Base-by-base conservation (phyloP, 106 monocot genomes). In the Hemerocallis citrina region DNA sequence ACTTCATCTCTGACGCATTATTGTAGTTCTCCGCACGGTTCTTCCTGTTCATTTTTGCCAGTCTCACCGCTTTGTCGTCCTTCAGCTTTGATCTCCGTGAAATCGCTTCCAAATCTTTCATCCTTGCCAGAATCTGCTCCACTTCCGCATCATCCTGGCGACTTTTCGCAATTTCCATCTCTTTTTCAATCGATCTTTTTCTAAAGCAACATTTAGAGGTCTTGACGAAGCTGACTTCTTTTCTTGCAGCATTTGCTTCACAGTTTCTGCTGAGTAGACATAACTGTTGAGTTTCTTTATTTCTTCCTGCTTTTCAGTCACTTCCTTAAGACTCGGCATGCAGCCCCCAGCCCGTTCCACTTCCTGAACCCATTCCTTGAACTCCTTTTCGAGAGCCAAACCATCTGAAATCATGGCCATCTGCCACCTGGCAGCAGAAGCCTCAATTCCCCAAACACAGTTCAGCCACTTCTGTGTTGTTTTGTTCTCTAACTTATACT, bases 21-120 rank as follows among this genome's bases (percentile, higher is more conserved):
- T 70, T 82, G 62, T 89, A 94, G 72, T 94, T 94, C 57, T 94
- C 93, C 41, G 73, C 89, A 37, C 85, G 71, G 55, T 94, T 94
- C 63, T 65, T 89, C 59, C 75, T 76, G 60, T 94, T 94, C 93
- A 94, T 94, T 59, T 85, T 89, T 32, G 85, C 82, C 34, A 94
- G 58, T 42, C 72, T 79, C n/a, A 72, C 85, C 48, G 93, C 93
- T 65, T 94, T 94, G 9, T 67, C 65, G 73, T 94, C 77, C 24
- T 77, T 81, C 34, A 66, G 55, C 62, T 74, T 78, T 4, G 68
- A 22, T 49, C 65, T 67, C 19, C 73, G 62, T 35, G 75, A 82
- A 32, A 58, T 68, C 17, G 76, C 63, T 14, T 82, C 75, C 45
- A 94, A 54, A 60, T 85, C 77, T 52, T 72, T 89, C 19, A 89